Evolutionary conservation across 176 grass and related monocot genomes (phyloP).

Genomic region (Metroxylon sagu): DNA sequence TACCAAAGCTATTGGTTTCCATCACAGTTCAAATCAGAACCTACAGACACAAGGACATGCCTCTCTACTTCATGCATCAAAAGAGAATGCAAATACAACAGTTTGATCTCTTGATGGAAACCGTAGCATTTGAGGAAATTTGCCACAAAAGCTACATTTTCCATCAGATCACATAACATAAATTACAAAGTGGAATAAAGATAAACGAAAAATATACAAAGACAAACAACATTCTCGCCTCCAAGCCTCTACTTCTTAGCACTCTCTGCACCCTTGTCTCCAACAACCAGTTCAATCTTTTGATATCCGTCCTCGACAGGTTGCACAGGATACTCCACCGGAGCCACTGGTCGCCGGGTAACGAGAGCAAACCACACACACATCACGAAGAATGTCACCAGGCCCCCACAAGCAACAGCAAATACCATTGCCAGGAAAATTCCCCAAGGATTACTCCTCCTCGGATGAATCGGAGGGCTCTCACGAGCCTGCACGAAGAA

Average conservation of each 20-base stretch:
- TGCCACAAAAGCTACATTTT: constrained; percentile 58
- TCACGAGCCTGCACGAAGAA: constrained; percentile 21
- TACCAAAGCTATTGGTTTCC: too few species aligned
- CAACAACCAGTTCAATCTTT: constrained; percentile 53
- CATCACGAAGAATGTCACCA: constrained; percentile 50
- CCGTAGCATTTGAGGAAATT: constrained; percentile 12
- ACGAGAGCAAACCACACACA: constrained; percentile 47
- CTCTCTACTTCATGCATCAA: background rate
- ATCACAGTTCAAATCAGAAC: too few species aligned
- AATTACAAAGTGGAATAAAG: too few species aligned
- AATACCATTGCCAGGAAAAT: constrained; percentile 43
- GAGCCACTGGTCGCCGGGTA: constrained; percentile 44
- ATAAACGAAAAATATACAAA: background rate
- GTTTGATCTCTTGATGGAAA: constrained; percentile 10
- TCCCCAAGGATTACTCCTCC: constrained; percentile 34
- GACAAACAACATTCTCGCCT: background rate
- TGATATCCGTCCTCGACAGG: constrained; percentile 51
- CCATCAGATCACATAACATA: constrained; percentile 17
- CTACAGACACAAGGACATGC: too few species aligned
- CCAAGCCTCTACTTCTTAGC: constrained; percentile 25
- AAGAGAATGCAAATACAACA: background rate
- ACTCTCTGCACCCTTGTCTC: constrained; percentile 23
- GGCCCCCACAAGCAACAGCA: constrained; percentile 55
- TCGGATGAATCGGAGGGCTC: background rate
- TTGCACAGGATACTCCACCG: constrained; percentile 59